Base-by-base conservation (phyloP, 495 filamentous ascomycete genomes). In the Pseudomonodictys pantanalensis region DNA sequence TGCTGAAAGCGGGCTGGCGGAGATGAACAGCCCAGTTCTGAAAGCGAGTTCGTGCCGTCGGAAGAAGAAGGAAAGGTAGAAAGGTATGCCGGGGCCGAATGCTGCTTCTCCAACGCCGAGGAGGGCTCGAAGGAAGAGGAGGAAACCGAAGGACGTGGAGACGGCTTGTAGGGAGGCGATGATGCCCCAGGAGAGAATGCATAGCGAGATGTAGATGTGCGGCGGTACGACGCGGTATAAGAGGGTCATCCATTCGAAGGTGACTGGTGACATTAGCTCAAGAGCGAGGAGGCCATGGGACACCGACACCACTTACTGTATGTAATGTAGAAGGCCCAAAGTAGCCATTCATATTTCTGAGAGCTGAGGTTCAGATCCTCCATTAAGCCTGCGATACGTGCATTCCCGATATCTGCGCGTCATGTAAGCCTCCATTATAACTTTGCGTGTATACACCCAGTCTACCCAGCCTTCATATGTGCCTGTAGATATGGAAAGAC, bases 1-100 rank as follows among this genome's bases (percentile, higher is more conserved):
- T 24, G 86, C 91, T 0, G 91, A 90, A 11, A 95, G 75, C 0
- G 91, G 90, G 0, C 88, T 89, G 0, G 88, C 86, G 1, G 87
- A 86, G 5, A 95, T 72, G 71, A 90, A 92, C 18, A 95, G 69
- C 38, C 90, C 90, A 51, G 83, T 86, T 9, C 91, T 81, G 30
- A 95, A 73, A 15, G 90, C 91, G 0, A 95, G 72, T 67, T 93
- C 90, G 39, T 85, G 78, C 4, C 91, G 80, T 20, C 85, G 81
- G 67, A 95, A 96, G 77, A 95, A 95, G 75, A 92, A 93, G 0
- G 85, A 89, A 0, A 95, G 76, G 2, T 92, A 76, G 59, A 86
- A 92, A 0, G 89, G 88, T 4, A 90, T 76, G 2, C 84, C 84
- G 52, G 63, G 71, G 29, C 60, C 58, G 39, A 67, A 93, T 0